Conservation (phyloP, 129 eudicot genomes). For the Silybum marianum region DNA sequence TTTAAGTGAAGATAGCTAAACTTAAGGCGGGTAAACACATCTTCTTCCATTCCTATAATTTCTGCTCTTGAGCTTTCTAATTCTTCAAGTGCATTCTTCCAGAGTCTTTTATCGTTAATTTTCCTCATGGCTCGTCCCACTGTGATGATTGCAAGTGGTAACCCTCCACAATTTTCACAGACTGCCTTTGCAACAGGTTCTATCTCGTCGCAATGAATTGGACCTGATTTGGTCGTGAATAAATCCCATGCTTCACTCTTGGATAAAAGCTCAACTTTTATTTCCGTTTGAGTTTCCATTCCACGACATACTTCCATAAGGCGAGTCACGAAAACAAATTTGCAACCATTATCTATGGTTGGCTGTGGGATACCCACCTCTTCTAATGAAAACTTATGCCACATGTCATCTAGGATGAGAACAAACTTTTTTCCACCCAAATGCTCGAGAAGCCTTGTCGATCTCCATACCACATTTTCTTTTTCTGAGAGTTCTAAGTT, state of each 20-base stretch:
- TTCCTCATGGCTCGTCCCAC: slow-evolving; percentile 44
- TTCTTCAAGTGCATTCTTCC: slow-evolving; percentile 45
- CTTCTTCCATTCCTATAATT: slow-evolving; percentile 42
- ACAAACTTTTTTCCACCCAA: slow-evolving; percentile 39
- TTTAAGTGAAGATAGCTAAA: slow-evolving; percentile 43
- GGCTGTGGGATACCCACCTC: slow-evolving; percentile 55
- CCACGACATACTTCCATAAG: slow-evolving; percentile 44
- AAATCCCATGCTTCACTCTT: slow-evolving; percentile 52
- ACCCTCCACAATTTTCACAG: slow-evolving; percentile 42
- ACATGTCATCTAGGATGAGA: slow-evolving; percentile 50
- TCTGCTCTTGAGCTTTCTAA: slow-evolving; percentile 32
- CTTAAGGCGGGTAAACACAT: slow-evolving; percentile 42
- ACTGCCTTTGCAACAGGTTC: slow-evolving; percentile 33
- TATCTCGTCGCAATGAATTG: slow-evolving; percentile 29
- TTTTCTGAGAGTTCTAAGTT: slow-evolving; percentile 34
- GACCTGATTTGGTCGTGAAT: slow-evolving; percentile 46
- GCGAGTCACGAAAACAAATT: slow-evolving; percentile 43
- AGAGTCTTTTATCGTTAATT: slow-evolving; percentile 24
- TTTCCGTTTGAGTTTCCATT: slow-evolving; percentile 38
- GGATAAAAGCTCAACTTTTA: slow-evolving; percentile 43
- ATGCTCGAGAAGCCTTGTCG: slow-evolving; percentile 31
- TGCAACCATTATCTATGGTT: slow-evolving; percentile 37
- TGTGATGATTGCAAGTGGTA: slow-evolving; percentile 59
- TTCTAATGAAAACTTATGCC: slow-evolving; percentile 44
- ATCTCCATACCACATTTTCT: slow-evolving; percentile 38